phyloP scores from a whole-genome alignment of 148 eudicot species.

The Cornus florida region DNA sequence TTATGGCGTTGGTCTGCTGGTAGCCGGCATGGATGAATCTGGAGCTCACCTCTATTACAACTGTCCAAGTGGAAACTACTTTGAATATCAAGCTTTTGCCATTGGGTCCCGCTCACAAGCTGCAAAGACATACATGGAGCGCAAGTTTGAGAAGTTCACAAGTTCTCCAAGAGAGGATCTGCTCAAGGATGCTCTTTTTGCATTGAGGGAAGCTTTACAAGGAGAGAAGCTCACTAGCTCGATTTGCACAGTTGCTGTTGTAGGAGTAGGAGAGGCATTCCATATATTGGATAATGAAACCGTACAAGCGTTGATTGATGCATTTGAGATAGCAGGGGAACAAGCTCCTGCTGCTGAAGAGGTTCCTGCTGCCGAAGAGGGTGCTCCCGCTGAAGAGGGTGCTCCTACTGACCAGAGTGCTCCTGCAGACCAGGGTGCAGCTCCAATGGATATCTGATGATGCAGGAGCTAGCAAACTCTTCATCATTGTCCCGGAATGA shows the following conservation, averaged over 20 bases:
- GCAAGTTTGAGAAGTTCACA: constrained; percentile 70
- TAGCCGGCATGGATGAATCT: constrained; percentile 95
- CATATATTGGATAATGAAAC: constrained; percentile 66
- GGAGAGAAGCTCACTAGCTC: constrained; percentile 92
- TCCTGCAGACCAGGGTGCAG: constrained; percentile 32
- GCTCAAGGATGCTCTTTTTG: constrained; percentile 90
- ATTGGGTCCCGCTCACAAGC: constrained; percentile 99
- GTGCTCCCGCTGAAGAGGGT: constrained; percentile 27
- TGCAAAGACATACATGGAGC: constrained; percentile 94
- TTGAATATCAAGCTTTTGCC: constrained; percentile 96
- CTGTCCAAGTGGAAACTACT: constrained; percentile 98
- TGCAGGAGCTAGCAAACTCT: background rate
- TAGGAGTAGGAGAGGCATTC: constrained; percentile 87
- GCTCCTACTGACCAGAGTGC: constrained; percentile 25
- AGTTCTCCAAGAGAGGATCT: constrained; percentile 72
- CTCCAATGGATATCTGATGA: constrained; percentile 69
- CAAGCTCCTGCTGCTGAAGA: constrained; percentile 31
- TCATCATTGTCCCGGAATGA: background rate
- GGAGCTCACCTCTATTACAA: constrained; percentile 98
- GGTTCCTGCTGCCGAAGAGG: constrained; percentile 37
- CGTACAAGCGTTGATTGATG: constrained; percentile 71
- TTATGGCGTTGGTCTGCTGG: constrained; percentile 93
- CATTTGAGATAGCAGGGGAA: constrained; percentile 85
- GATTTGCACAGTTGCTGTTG: constrained; percentile 75
- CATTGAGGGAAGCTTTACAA: constrained; percentile 88